Evolutionary conservation across 1,139 yeast genomes (phyloP).

Genomic region (Geotrichum reessii): DNA sequence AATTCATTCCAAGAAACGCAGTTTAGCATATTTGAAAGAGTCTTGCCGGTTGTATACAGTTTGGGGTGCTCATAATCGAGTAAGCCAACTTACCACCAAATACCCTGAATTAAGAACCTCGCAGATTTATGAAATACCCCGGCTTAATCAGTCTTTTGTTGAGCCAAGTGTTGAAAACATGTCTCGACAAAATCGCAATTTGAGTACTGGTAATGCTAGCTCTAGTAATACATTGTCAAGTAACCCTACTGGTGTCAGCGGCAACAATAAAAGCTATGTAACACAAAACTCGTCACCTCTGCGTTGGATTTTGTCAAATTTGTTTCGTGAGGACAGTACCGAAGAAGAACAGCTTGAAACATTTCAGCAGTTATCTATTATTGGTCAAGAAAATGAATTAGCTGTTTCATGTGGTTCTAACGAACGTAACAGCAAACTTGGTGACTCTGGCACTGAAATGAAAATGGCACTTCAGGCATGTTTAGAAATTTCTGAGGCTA

Average conservation of each 20-base stretch:
- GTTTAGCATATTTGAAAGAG: constrained; percentile 30
- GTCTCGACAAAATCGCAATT: constrained; percentile 1
- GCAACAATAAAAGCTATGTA: constrained; percentile 3
- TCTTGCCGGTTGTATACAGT: constrained; percentile 32
- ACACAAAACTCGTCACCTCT: constrained; percentile 26
- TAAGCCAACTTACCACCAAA: constrained; percentile 23
- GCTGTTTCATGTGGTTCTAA: constrained; percentile 2
- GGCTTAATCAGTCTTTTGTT: constrained; percentile 18
- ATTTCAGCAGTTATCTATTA: constrained; percentile 6
- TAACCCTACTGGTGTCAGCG: neutral
- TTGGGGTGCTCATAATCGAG: constrained; percentile 36
- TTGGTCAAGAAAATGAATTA: constrained; percentile 7
- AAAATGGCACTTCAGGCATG: constrained; percentile 40
- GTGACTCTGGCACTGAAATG: constrained; percentile 21
- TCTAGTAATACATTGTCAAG: neutral
- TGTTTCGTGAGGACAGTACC: constrained; percentile 26
- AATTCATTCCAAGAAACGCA: constrained; percentile 30
- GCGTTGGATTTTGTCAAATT: constrained; percentile 30
- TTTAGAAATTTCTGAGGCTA: constrained; percentile 47
- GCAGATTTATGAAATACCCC: constrained; percentile 23
- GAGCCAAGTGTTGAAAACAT: constrained; percentile 4
- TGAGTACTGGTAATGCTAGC: neutral
- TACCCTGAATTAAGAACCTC: constrained; percentile 25
- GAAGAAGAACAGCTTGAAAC: constrained; percentile 11
- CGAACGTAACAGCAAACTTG: constrained; percentile 5